These are phyloP conservation scores for Solanum gandarillasii DNA, from an alignment of 257 asterid genomes.

Conservation along the genomic window DNA sequence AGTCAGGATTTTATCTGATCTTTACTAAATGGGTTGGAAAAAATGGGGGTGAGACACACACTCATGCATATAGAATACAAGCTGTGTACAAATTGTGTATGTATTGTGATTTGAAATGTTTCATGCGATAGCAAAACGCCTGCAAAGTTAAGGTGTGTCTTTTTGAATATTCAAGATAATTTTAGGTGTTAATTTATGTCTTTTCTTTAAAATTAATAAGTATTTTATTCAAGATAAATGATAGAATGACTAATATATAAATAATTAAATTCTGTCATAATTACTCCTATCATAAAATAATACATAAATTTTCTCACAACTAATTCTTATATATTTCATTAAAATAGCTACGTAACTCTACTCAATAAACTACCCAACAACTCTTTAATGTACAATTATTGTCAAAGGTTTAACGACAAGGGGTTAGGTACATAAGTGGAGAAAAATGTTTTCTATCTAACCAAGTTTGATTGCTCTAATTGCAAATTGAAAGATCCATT, in stretches of 20 bases:
- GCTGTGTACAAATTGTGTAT: neutral
- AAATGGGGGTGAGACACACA: no score
- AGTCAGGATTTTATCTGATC: neutral
- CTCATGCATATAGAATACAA: neutral
- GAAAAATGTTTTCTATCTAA: neutral
- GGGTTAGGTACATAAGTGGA: neutral
- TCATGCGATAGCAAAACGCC: neutral
- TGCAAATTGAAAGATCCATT: neutral
- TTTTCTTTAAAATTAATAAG: no score
- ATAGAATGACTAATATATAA: neutral
- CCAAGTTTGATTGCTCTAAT: neutral
- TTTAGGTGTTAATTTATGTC: no score
- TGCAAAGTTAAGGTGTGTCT: no score
- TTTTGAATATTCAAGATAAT: no score
- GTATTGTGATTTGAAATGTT: neutral
- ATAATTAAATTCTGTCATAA: neutral
- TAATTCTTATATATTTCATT: neutral
- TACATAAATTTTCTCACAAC: neutral
- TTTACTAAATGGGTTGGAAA: neutral
- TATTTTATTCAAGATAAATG: neutral
- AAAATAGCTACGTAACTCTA: neutral
- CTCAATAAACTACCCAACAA: neutral
- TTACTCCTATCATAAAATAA: neutral
- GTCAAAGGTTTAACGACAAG: neutral
- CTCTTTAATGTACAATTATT: neutral